Conservation (phyloP, 108 stramenopile species). For the Poteriospumella lacustris region DNA sequence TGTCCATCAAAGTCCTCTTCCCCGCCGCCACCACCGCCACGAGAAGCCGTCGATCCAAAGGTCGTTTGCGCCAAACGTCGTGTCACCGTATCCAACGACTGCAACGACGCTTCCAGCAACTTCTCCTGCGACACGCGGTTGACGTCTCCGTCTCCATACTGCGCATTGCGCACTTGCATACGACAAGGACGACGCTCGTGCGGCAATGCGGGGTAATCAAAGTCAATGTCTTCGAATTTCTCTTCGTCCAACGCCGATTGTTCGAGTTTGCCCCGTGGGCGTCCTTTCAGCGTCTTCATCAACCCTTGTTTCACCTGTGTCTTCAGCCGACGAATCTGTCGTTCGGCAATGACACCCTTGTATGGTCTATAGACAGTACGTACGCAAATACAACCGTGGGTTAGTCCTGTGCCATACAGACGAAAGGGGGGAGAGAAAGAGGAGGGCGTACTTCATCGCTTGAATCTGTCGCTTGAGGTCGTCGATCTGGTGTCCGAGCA, state of each 20-base stretch:
- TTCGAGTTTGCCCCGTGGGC: conserved; percentile 4
- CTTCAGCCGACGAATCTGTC: conserved; percentile 23
- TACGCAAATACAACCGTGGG: not conserved
- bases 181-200: not conserved
- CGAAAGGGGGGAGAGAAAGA: too few relatives aligned
- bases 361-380: conserved; percentile 24
- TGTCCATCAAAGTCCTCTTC: too few relatives aligned
- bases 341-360: conserved; percentile 18
- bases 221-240: not conserved
- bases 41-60: not conserved
- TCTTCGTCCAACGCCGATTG: not conserved
- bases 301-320: not conserved
- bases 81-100: not conserved
- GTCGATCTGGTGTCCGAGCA: not conserved
- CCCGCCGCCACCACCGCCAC: too few relatives aligned
- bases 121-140: not conserved
- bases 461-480: conserved; percentile 2
- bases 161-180: not conserved
- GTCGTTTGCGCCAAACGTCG: not conserved
- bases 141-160: too few relatives aligned
- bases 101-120: conserved; percentile 24
- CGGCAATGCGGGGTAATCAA: too few relatives aligned
- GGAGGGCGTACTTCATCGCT: not conserved
- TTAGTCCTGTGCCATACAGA: too few relatives aligned
- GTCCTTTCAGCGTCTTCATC: conserved; percentile 1